Percentiles rank a stretch among this genome's conserved stretches.
Conservation (phyloP, 495 filamentous ascomycete genomes). For the Neurospora sp. region DNA sequence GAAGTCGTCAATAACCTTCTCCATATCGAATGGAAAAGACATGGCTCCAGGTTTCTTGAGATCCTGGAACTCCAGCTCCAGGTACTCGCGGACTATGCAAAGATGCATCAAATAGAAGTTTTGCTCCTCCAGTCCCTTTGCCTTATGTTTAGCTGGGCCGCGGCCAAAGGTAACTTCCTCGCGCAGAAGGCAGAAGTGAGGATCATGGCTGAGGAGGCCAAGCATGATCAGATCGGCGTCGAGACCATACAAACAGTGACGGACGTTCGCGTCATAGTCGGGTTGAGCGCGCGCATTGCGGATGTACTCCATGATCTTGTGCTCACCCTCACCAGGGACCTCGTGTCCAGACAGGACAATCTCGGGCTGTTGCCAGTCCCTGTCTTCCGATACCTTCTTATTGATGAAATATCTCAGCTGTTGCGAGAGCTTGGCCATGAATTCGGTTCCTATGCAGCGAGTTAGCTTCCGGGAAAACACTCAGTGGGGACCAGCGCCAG, state of each 20-base stretch:
- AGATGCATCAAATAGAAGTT: constrained; percentile 98
- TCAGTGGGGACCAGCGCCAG: not conserved
- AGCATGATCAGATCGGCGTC: constrained; percentile 99
- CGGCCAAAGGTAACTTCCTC: constrained; percentile 98
- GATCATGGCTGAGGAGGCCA: constrained; percentile 91
- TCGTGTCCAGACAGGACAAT: constrained; percentile 96
- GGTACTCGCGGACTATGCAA: constrained; percentile 92
- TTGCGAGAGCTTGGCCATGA: constrained; percentile 89
- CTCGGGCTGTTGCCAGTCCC: constrained; percentile 92
- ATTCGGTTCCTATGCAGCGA: constrained; percentile 52
- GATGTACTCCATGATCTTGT: constrained; percentile 99
- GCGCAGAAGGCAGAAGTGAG: constrained; percentile 92
- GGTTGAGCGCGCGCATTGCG: constrained; percentile 90
- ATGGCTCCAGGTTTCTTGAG: constrained; percentile 68
- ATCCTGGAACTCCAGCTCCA: constrained; percentile 95
- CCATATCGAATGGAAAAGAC: constrained; percentile 81
- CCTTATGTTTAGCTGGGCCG: constrained; percentile 62
- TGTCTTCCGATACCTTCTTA: constrained; percentile 96
- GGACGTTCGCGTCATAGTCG: constrained; percentile 86
- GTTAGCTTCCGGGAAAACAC: not conserved
- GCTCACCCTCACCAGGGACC: constrained; percentile 97
- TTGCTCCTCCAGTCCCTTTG: constrained; percentile 94
- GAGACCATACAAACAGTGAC: constrained; percentile 94
- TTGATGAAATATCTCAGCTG: constrained; percentile 98
- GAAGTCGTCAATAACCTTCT: constrained; percentile 96